Percentiles rank a stretch among this genome's conserved stretches.
Evolutionary conservation across 805 yeast genomes (phyloP).

Genomic region (Lipomyces starkeyi): DNA sequence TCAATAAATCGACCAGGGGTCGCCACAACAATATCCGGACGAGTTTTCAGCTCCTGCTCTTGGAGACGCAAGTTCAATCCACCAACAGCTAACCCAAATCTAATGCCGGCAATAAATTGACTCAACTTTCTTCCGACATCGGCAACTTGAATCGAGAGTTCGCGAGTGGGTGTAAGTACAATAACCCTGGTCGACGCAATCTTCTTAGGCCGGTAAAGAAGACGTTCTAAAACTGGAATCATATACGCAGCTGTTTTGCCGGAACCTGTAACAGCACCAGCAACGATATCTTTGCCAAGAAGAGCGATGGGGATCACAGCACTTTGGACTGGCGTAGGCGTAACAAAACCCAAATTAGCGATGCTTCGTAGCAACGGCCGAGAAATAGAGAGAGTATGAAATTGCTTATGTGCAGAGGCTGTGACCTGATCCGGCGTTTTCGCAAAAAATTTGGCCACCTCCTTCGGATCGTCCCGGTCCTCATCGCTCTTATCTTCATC

Average conservation of each 20-base stretch:
- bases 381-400: slow-evolving; percentile 79
- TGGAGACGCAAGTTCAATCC: slow-evolving; percentile 94
- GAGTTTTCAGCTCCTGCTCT: slow-evolving; percentile 86
- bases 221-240: slow-evolving; percentile 93
- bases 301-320: slow-evolving; percentile 93
- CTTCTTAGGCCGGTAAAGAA: slow-evolving; percentile 85
- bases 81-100: slow-evolving; percentile 97
- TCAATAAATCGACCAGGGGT: slow-evolving; percentile 99
- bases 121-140: slow-evolving; percentile 91
- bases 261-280: slow-evolving; percentile 99
- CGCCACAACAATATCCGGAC: slow-evolving; percentile 97
- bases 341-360: slow-evolving; percentile 77
- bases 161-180: slow-evolving; percentile 95
- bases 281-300: slow-evolving; percentile 94
- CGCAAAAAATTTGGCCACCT: slow-evolving; percentile 79
- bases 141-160: slow-evolving; percentile 91
- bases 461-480: slow-evolving; percentile 76
- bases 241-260: slow-evolving; percentile 99
- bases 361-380: slow-evolving; percentile 90
- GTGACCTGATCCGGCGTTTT: slow-evolving; percentile 60
- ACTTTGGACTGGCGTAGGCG: slow-evolving; percentile 93
- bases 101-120: slow-evolving; percentile 71
- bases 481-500: slow-evolving; percentile 47
- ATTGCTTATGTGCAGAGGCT: slow-evolving; percentile 61
- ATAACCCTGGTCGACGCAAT: slow-evolving; percentile 88